Conservation (phyloP, 768 basidiomycete genomes). For the Amanita muscaria region DNA sequence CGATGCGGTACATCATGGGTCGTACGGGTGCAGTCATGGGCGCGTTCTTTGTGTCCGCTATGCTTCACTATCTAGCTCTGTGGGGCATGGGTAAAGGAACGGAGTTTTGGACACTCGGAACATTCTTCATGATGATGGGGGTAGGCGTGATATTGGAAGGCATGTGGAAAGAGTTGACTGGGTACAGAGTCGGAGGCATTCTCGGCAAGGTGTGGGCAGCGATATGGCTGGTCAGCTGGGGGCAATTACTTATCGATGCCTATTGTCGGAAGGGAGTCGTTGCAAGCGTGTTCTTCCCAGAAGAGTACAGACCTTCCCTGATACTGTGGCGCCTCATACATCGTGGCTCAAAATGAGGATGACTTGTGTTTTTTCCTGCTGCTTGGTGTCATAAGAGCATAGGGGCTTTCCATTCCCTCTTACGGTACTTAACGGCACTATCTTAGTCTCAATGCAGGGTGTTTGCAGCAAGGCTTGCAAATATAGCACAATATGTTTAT, state of each 20-base stretch:
- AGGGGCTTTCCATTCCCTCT: too few species aligned
- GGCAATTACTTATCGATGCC: constrained; percentile 40
- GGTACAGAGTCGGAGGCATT: constrained; percentile 38
- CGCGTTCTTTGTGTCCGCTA: constrained; percentile 50
- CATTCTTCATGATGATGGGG: constrained; percentile 52
- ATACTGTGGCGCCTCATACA: constrained; percentile 9
- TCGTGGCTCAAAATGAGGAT: not conserved
- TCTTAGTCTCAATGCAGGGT: too few species aligned
- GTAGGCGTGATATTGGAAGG: constrained; percentile 43
- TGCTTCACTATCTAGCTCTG: constrained; percentile 48
- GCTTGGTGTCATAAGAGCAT: not conserved
- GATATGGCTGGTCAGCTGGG: constrained; percentile 40
- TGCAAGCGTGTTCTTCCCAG: constrained; percentile 30
- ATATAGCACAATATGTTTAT: constrained; percentile 9
- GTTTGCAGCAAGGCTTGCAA: too few species aligned
- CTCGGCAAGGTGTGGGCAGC: constrained; percentile 44
- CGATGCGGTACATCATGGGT: constrained; percentile 35
- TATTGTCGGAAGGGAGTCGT: constrained; percentile 36
- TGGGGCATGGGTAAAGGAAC: constrained; percentile 51
- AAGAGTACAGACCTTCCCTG: constrained; percentile 25
- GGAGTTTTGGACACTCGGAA: constrained; percentile 32
- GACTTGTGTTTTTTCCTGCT: too few species aligned
- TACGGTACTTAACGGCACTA: too few species aligned
- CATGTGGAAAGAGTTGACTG: constrained; percentile 33
- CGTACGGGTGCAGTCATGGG: constrained; percentile 43